These are phyloP conservation scores for Ophiostoma ulmi DNA, from an alignment of 2,329 filamentous ascomycete species.

Conservation along the genomic window DNA sequence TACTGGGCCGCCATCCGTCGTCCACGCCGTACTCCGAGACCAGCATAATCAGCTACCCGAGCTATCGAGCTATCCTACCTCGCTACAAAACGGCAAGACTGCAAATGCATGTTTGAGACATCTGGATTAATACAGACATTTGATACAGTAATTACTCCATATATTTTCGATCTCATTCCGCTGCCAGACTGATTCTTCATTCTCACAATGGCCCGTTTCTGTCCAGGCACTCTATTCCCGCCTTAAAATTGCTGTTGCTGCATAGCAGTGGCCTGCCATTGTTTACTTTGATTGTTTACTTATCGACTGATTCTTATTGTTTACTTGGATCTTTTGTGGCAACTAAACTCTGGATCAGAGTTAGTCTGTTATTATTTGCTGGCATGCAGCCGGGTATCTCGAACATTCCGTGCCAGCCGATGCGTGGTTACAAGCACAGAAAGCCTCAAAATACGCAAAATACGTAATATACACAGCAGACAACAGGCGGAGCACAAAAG, in stretches of 20 bases:
- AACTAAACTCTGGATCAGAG: not conserved
- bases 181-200: not conserved
- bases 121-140: not conserved
- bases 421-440: not conserved
- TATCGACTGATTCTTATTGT: not conserved
- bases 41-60: not conserved
- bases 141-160: not conserved
- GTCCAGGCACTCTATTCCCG: not conserved
- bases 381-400: slow-evolving; percentile 2
- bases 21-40: slow-evolving; percentile 12
- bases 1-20: not conserved
- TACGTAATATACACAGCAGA: not conserved
- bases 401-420: not conserved
- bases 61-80: not conserved
- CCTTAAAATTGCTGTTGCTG: not conserved
- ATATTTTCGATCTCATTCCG: not conserved
- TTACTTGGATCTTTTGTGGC: not conserved
- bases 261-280: slow-evolving; percentile 8
- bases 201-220: not conserved
- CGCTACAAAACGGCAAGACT: not conserved
- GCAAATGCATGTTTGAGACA: not conserved
- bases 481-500: not conserved
- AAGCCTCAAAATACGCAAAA: too few species aligned
- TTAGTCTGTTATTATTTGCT: slow-evolving; percentile 1
- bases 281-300: slow-evolving; percentile 1